phyloP scores from a whole-genome alignment of 345 rosid genomes.

The Lagerstroemia speciosa region DNA sequence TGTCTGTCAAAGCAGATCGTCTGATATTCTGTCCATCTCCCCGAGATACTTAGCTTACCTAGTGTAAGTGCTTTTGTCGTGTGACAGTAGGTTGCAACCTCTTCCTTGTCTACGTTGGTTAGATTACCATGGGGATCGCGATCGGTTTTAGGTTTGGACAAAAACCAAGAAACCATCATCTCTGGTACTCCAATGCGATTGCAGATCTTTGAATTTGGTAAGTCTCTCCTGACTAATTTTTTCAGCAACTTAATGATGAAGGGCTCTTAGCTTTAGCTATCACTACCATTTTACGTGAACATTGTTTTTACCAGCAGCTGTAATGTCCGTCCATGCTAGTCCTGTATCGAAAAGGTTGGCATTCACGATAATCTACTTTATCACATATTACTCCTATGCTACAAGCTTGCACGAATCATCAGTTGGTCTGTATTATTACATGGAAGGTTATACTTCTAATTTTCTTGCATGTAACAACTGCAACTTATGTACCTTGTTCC shows the following conservation, averaged over 20 bases:
- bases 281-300: neutral
- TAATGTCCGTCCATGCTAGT: neutral
- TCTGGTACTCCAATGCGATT: conserved; percentile 34
- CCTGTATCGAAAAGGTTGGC: neutral
- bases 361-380: neutral
- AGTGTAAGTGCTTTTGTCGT: neutral
- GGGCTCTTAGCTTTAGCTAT: neutral
- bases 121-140: conserved; percentile 77
- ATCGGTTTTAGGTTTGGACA: conserved; percentile 19
- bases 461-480: neutral
- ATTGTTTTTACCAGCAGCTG: neutral
- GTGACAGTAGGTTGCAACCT: conserved; percentile 47
- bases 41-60: neutral
- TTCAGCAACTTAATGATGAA: neutral
- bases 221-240: conserved; percentile 10
- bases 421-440: neutral
- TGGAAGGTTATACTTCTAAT: neutral
- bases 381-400: neutral
- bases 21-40: neutral
- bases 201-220: conserved; percentile 82
- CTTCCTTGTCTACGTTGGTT: conserved; percentile 54
- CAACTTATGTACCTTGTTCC: neutral
- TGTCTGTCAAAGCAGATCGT: neutral
- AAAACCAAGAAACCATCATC: conserved; percentile 14
- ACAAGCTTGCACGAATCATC: neutral